Conservation (phyloP, 257 asterid species). For the Penstemon eatonii region DNA sequence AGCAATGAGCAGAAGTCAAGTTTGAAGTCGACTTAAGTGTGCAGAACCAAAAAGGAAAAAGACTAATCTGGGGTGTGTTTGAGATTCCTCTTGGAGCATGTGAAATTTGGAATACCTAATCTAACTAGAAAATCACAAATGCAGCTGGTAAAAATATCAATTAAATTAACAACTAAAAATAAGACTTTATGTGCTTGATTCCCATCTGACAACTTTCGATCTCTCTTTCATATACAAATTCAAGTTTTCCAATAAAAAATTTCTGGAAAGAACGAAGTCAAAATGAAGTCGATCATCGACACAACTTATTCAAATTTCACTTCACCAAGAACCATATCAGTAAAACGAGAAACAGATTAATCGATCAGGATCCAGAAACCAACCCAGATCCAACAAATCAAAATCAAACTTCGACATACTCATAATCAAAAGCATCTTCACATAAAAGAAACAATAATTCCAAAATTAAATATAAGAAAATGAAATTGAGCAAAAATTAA, state of each 20-base stretch:
- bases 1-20: not conserved
- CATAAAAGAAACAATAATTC: conserved; percentile 2
- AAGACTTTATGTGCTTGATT: not conserved
- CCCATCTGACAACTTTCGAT: conserved; percentile 13
- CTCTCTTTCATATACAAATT: not conserved
- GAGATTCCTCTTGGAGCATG: not conserved
- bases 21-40: not conserved
- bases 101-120: not conserved
- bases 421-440: not conserved
- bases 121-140: not conserved
- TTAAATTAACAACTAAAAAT: not conserved
- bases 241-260: not conserved
- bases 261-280: conserved; percentile 14
- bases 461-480: not conserved
- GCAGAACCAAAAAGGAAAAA: not conserved
- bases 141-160: conserved; percentile 9
- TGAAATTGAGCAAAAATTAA: conserved; percentile 3
- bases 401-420: conserved; percentile 7
- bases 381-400: conserved; percentile 28
- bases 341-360: conserved; percentile 14
- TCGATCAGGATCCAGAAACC: conserved; percentile 25
- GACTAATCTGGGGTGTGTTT: not conserved
- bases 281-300: conserved; percentile 12
- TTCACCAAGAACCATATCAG: conserved; percentile 7
- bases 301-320: conserved; percentile 28